A percentile compares a stretch with the other conserved stretches of the same genome.
phyloP scores from a whole-genome alignment of 441 rosid genomes.

The Biscutella laevigata region DNA sequence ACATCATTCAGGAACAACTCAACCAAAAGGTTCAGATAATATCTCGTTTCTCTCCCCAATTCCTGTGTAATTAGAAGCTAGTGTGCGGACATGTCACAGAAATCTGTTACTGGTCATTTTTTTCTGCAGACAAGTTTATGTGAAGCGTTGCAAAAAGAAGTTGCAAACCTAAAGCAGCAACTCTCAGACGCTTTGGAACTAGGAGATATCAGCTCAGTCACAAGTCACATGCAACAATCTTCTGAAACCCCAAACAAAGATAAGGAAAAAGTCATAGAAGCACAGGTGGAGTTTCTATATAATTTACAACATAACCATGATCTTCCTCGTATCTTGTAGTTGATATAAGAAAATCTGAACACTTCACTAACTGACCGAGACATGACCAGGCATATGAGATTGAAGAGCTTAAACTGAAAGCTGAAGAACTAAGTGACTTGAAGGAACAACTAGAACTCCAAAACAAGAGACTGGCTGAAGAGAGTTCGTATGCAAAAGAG shows the following conservation, averaged over 20 bases:
- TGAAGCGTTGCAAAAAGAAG: constrained; percentile 64
- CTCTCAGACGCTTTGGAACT: constrained; percentile 56
- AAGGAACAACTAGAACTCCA: constrained; percentile 56
- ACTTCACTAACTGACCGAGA: constrained; percentile 13
- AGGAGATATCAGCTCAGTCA: constrained; percentile 17
- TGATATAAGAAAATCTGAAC: not conserved
- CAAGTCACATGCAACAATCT: constrained; percentile 16
- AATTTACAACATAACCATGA: not conserved
- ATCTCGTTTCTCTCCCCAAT: not conserved
- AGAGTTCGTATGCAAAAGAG: constrained; percentile 88
- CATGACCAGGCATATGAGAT: constrained; percentile 49
- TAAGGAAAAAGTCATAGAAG: constrained; percentile 15
- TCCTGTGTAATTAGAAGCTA: not conserved
- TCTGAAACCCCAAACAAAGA: constrained; percentile 9
- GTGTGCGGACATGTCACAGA: constrained; percentile 9
- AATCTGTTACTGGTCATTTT: constrained; percentile 20
- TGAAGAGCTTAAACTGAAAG: constrained; percentile 63
- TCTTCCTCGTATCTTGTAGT: not conserved
- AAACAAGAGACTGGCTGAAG: constrained; percentile 76
- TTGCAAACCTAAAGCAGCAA: constrained; percentile 68
- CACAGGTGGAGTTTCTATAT: constrained; percentile 17
- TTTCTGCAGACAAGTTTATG: constrained; percentile 61
- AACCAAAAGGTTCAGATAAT: constrained; percentile 55
- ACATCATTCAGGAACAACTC: constrained; percentile 89
- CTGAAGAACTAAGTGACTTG: constrained; percentile 38